A percentile compares a stretch with the other conserved stretches of the same genome.
Conservation (phyloP, 306 rosid species). For the Lithocarpus polystachyus region DNA sequence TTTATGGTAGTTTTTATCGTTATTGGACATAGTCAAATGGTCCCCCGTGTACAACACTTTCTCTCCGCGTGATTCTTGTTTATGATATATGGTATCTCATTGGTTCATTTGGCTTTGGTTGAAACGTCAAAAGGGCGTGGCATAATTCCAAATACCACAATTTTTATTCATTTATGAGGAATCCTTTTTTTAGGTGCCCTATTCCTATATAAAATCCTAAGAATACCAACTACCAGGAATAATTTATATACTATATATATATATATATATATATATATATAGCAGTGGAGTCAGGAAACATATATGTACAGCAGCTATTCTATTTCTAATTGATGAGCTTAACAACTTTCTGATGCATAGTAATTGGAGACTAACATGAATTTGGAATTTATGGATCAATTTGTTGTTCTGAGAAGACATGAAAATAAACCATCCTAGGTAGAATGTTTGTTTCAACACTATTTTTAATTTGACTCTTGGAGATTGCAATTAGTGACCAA, state of each 20-base stretch:
- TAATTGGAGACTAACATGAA: too few species aligned
- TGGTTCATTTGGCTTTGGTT: too few species aligned
- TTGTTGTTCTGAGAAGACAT: too few species aligned
- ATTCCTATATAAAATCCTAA: too few species aligned
- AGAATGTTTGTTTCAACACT: too few species aligned
- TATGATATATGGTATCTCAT: neutral
- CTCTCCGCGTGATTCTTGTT: neutral
- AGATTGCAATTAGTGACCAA: too few species aligned
- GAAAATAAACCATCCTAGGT: too few species aligned
- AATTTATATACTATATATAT: neutral
- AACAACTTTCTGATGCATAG: too few species aligned
- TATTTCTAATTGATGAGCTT: neutral
- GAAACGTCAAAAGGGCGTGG: neutral
- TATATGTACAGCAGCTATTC: neutral
- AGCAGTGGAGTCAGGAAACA: neutral
- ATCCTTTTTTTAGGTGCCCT: too few species aligned
- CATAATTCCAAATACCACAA: neutral
- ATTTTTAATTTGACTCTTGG: too few species aligned
- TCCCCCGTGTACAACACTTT: neutral
- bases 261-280: neutral
- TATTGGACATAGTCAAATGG: conserved; percentile 23
- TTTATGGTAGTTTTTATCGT: conserved; percentile 59
- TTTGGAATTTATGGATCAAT: too few species aligned
- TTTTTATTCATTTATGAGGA: neutral
- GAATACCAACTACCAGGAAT: neutral